These are phyloP conservation scores for Viola odorata DNA, from an alignment of 345 rosid species.

Conservation along the genomic window DNA sequence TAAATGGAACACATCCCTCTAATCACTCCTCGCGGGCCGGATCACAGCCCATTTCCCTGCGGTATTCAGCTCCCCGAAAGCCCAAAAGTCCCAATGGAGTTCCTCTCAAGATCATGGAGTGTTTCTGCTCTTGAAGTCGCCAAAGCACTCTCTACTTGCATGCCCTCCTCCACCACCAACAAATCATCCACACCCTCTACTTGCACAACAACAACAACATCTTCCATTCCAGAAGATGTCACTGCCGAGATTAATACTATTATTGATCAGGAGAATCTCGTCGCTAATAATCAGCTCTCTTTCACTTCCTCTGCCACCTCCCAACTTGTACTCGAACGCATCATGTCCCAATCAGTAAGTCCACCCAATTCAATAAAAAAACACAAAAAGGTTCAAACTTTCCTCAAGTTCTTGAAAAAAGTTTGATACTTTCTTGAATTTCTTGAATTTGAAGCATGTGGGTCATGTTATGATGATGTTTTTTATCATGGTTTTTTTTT, in stretches of 20 bases:
- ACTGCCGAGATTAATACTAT: conserved; percentile 27
- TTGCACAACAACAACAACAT: conserved; percentile 15
- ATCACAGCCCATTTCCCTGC: conserved; percentile 17
- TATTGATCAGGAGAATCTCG: background rate
- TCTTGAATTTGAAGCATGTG: background rate
- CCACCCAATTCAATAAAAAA: background rate
- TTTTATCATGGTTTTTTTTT: background rate
- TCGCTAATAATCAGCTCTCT: conserved; percentile 39
- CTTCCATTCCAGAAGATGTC: conserved; percentile 58
- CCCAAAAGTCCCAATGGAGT: conserved; percentile 91
- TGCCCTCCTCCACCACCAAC: conserved; percentile 16
- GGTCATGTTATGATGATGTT: background rate
- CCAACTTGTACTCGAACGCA: conserved; percentile 92
- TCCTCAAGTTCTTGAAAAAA: background rate
- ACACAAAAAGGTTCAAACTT: background rate
- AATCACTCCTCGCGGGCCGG: conserved; percentile 33
- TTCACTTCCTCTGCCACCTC: conserved; percentile 70
- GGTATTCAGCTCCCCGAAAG: conserved; percentile 59
- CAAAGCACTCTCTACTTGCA: conserved; percentile 44
- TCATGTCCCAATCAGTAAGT: conserved; percentile 85
- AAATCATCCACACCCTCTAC: conserved; percentile 15
- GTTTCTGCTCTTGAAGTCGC: conserved; percentile 76
- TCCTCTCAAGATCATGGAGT: conserved; percentile 86
- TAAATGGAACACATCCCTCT: conserved; percentile 38
- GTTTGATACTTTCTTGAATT: background rate